Evolutionary conservation across 2,329 filamentous ascomycete genomes (phyloP).

Genomic region (Lachnellula cervina): DNA sequence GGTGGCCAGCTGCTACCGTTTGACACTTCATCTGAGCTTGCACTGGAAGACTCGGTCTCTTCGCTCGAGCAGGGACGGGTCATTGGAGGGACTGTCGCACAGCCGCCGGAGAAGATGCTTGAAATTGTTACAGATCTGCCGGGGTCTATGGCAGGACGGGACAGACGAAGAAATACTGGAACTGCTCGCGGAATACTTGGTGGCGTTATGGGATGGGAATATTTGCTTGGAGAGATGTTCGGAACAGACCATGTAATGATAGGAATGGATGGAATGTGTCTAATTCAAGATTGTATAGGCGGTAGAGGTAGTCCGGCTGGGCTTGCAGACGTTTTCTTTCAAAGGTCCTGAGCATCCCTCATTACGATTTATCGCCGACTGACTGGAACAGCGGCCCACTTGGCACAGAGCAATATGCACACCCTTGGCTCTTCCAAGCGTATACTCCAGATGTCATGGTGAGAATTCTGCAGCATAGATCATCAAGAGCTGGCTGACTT

Average conservation of each 20-base stretch:
- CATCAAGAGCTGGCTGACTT: neutral
- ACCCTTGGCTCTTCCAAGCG: slow-evolving; percentile 33
- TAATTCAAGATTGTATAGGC: slow-evolving; percentile 31
- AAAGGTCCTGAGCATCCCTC: slow-evolving; percentile 15
- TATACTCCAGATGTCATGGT: slow-evolving; percentile 34
- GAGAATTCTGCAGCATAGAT: neutral
- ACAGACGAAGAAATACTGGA: slow-evolving; percentile 8
- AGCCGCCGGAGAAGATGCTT: slow-evolving; percentile 20
- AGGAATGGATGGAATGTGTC: slow-evolving; percentile 33
- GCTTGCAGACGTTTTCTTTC: slow-evolving; percentile 27
- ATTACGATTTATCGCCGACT: slow-evolving; percentile 7
- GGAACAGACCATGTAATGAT: slow-evolving; percentile 31
- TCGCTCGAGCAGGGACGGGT: neutral
- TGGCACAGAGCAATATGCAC: slow-evolving; percentile 29
- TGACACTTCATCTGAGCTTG: neutral
- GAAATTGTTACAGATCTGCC: slow-evolving; percentile 31
- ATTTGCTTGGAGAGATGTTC: slow-evolving; percentile 35
- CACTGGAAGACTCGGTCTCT: neutral
- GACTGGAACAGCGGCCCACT: slow-evolving; percentile 20
- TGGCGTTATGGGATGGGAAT: slow-evolving; percentile 33
- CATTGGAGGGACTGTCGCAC: neutral
- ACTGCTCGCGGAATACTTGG: slow-evolving; percentile 16
- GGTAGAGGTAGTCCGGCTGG: slow-evolving; percentile 27
- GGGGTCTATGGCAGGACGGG: slow-evolving; percentile 19
- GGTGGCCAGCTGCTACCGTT: slow-evolving; percentile 16